Evolutionary conservation across 306 rosid species (phyloP).

Genomic region (Hippophae rhamnoides): DNA sequence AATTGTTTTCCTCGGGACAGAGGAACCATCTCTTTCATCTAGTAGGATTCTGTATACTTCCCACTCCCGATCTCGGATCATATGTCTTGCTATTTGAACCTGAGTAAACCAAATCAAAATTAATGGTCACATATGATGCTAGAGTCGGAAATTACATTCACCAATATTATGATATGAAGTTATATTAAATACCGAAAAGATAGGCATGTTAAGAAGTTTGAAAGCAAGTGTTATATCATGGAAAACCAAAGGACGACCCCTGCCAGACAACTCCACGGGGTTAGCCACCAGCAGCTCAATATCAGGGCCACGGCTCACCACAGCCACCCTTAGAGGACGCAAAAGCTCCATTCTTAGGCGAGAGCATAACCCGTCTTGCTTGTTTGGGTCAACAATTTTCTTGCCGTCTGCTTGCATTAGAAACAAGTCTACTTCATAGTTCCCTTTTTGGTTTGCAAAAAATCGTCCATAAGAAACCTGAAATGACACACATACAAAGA

Average conservation of each 20-base stretch:
- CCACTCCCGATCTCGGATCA: slow-evolving; percentile 44
- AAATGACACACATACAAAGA: not conserved
- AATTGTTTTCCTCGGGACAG: slow-evolving; percentile 27
- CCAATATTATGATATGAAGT: not conserved
- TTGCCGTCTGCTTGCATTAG: slow-evolving; percentile 42
- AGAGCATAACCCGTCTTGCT: slow-evolving; percentile 35
- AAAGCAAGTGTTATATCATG: slow-evolving; percentile 44
- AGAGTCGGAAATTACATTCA: not conserved
- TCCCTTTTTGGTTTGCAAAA: slow-evolving; percentile 30
- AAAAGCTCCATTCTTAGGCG: slow-evolving; percentile 47
- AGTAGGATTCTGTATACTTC: slow-evolving; percentile 45
- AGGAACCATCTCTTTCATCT: slow-evolving; percentile 31
- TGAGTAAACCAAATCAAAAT: slow-evolving; percentile 9
- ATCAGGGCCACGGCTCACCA: slow-evolving; percentile 50
- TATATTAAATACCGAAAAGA: slow-evolving; percentile 36
- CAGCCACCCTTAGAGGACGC: slow-evolving; percentile 41
- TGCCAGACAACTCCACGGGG: slow-evolving; percentile 52
- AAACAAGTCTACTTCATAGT: slow-evolving; percentile 41
- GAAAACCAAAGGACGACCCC: slow-evolving; percentile 51
- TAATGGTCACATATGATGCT: not conserved
- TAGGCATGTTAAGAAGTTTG: slow-evolving; percentile 27
- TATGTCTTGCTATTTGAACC: slow-evolving; percentile 49
- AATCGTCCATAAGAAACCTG: slow-evolving; percentile 48
- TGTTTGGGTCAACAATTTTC: slow-evolving; percentile 35
- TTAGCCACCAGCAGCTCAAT: slow-evolving; percentile 55